Evolutionary conservation across 768 basidiomycete species (phyloP), one percentile per base, ranked within the genome.

Genomic region (Pleurotus pulmonarius): DNA sequence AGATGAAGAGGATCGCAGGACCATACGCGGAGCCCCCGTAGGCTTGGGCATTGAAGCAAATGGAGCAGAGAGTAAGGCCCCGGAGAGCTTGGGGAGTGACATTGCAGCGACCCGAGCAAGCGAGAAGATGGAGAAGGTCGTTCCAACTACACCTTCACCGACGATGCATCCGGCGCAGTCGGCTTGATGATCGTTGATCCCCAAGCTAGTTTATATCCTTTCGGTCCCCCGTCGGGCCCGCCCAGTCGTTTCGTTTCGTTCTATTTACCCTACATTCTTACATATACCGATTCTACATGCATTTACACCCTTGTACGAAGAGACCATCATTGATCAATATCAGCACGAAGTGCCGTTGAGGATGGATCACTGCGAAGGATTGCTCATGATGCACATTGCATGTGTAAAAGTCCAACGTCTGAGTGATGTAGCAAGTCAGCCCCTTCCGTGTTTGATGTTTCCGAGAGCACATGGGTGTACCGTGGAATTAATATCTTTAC

Each of bases 1-100:
- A 13, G 74, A 77, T 47, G 76, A 77, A 18, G 75, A 74, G 55
- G 75, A 77, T 65, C 66, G 73, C 41, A 71, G 56, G 67, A 83
- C 72, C 60, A 83, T 76, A 67, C 77, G 67, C 58, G 75, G 63
- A 63, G 74, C 62, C 68, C 67, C 38, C 60, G 65, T 52, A 60
- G 61, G 29, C 62, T 59, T 38, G 56, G 48, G 45, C 26, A 47
- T 46, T 56, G 53, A 34, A 12, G 41, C 38, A 15, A 61, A 58
- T 46, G 61, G 60, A 45, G 58, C 43, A 49, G n/a, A 25, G 4
- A 20, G 38, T 16, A 44, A 4, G 49, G 54, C 11, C 55, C 26
- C 20, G 44, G 48, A 41, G n/a, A 24, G 39, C 26, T 44, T 34
- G 39, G 22, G 5, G 39, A 55, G 34, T 22, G 58, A 16, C 18